phyloP scores from a whole-genome alignment of 1,284 basidiomycete genomes.

The Megacollybia platyphylla region DNA sequence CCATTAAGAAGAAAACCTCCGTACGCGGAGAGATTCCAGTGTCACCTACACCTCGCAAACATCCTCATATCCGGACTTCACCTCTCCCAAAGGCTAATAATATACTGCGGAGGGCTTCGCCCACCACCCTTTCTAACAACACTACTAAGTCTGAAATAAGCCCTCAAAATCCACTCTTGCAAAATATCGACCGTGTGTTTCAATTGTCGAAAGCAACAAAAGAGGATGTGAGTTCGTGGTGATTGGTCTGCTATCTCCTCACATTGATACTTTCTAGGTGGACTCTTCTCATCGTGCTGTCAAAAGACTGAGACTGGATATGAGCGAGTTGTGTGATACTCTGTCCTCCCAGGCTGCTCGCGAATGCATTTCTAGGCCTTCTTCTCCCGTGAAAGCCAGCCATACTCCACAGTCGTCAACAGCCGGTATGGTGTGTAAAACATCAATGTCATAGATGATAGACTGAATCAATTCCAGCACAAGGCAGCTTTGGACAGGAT shows the following conservation, averaged over 20 bases:
- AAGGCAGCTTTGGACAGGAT: constrained; percentile 61
- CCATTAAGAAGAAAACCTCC: constrained; percentile 70
- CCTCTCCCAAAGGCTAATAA: constrained; percentile 6
- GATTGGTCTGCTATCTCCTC: constrained; percentile 4
- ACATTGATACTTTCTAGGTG: constrained; percentile 28
- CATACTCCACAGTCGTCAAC: constrained; percentile 28
- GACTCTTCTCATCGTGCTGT: constrained; percentile 52
- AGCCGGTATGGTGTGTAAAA: constrained; percentile 25
- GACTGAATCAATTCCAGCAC: constrained; percentile 27
- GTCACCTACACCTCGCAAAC: constrained; percentile 14
- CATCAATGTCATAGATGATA: neutral
- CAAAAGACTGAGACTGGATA: constrained; percentile 58
- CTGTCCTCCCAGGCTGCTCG: constrained; percentile 8
- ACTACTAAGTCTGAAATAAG: constrained; percentile 15
- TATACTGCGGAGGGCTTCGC: constrained; percentile 29
- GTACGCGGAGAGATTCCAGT: constrained; percentile 24
- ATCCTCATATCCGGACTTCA: constrained; percentile 5
- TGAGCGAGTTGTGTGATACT: constrained; percentile 23
- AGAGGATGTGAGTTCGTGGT: constrained; percentile 42
- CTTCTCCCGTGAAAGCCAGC: constrained; percentile 40
- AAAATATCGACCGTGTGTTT: constrained; percentile 12
- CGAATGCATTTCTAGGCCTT: constrained; percentile 26
- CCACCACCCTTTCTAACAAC: constrained; percentile 43
- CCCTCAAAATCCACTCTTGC: constrained; percentile 8
- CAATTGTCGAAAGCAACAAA: constrained; percentile 41